Evolutionary conservation across 164 flowering plant species (phyloP).

Genomic region (Magnolia changhungtana): DNA sequence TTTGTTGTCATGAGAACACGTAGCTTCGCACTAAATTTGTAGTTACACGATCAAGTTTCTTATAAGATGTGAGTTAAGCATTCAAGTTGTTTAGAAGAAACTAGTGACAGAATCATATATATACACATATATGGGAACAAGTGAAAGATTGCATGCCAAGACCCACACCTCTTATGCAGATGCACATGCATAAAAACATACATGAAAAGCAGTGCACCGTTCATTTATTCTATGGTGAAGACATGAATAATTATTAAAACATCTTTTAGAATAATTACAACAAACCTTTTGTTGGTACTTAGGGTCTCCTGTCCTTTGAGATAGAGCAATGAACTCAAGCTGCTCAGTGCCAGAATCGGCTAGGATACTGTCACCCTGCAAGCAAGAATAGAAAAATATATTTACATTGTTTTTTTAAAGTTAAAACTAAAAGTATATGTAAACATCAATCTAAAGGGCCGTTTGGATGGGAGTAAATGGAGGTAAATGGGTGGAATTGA

Average conservation of each 20-base stretch:
- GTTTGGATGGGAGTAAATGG: no score
- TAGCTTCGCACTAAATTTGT: neutral
- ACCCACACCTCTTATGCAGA: neutral
- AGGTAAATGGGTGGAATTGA: no score
- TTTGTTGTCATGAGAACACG: neutral
- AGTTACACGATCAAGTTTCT: neutral
- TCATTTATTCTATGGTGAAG: neutral
- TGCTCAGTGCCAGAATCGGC: slow-evolving; percentile 99
- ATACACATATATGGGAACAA: neutral
- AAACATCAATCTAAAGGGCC: no score
- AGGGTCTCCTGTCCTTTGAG: slow-evolving; percentile 91
- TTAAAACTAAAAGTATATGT: no score
- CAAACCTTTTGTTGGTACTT: slow-evolving; percentile 87
- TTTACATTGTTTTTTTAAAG: no score
- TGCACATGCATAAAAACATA: neutral
- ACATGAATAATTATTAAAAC: neutral
- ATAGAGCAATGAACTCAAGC: slow-evolving; percentile 93
- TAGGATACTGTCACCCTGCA: slow-evolving; percentile 82
- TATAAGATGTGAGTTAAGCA: neutral
- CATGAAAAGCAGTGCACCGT: neutral
- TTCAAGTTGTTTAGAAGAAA: neutral
- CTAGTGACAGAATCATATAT: neutral
- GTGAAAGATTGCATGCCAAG: no score
- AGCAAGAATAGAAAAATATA: neutral
- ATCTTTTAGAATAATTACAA: neutral